phyloP scores from a whole-genome alignment of 2,329 filamentous ascomycete species.

The Neoarthrinium moseri region DNA sequence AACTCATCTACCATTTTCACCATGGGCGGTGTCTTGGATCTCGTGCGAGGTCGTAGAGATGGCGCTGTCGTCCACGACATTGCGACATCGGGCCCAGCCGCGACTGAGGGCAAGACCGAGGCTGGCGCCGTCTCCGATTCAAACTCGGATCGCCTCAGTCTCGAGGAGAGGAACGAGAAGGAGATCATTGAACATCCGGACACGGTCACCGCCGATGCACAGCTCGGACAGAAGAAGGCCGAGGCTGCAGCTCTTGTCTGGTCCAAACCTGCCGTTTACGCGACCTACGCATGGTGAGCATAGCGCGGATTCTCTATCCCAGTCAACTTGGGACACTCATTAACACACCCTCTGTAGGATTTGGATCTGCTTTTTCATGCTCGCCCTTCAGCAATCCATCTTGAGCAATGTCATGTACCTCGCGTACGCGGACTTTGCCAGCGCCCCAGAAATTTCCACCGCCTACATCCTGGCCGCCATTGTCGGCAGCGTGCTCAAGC shows the following conservation, averaged over 20 bases:
- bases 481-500: conserved; percentile 51
- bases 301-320: background rate
- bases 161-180: conserved; percentile 1
- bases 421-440: conserved; percentile 4
- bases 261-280: background rate
- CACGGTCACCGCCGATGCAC: background rate
- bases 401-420: conserved; percentile 5
- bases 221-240: background rate
- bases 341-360: background rate
- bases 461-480: conserved; percentile 43
- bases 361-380: conserved; percentile 5
- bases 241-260: conserved; percentile 2
- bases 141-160: background rate
- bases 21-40: background rate
- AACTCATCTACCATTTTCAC: background rate
- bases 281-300: background rate
- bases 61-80: background rate
- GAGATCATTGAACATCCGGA: background rate
- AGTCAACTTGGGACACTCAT: background rate
- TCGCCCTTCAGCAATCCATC: conserved; percentile 2
- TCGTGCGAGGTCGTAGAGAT: background rate
- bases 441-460: conserved; percentile 10
- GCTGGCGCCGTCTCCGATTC: background rate
- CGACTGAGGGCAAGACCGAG: background rate
- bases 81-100: background rate